Evolutionary conservation across 1,139 yeast genomes (phyloP).

Genomic region (Geotrichum australiense): DNA sequence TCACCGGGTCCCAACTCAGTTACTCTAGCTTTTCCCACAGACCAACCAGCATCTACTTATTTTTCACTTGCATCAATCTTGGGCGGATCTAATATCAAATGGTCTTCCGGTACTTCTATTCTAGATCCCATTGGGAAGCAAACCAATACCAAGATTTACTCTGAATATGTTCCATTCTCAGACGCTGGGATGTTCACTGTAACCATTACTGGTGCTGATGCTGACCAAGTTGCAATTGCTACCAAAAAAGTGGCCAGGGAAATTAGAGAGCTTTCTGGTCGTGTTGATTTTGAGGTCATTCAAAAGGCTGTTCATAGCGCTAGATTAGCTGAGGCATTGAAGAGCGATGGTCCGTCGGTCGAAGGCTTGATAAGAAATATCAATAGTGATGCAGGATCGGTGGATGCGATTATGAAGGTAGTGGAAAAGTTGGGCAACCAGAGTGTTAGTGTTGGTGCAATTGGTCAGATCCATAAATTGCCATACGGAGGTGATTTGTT

Average conservation of each 20-base stretch:
- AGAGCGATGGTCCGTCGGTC: constrained; percentile 31
- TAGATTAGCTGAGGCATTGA: constrained; percentile 35
- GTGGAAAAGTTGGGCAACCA: constrained; percentile 48
- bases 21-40: constrained; percentile 73
- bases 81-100: constrained; percentile 40
- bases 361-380: constrained; percentile 19
- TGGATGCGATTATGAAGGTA: constrained; percentile 43
- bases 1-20: constrained; percentile 61
- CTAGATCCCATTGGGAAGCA: constrained; percentile 43
- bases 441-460: constrained; percentile 78
- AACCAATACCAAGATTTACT: constrained; percentile 49
- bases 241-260: constrained; percentile 53
- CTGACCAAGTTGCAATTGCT: constrained; percentile 52
- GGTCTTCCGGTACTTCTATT: constrained; percentile 43
- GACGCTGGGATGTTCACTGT: constrained; percentile 80
- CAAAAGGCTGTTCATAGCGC: constrained; percentile 43
- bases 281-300: constrained; percentile 34
- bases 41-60: constrained; percentile 58
- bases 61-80: constrained; percentile 68
- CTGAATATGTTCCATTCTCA: constrained; percentile 58
- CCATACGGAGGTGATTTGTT: constrained; percentile 84
- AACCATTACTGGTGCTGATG: constrained; percentile 53
- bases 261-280: constrained; percentile 49
- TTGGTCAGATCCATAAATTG: constrained; percentile 81
- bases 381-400: constrained; percentile 32